These are phyloP conservation scores for Collybia nuda DNA, from an alignment of 768 basidiomycete genomes.

Conservation along the genomic window DNA sequence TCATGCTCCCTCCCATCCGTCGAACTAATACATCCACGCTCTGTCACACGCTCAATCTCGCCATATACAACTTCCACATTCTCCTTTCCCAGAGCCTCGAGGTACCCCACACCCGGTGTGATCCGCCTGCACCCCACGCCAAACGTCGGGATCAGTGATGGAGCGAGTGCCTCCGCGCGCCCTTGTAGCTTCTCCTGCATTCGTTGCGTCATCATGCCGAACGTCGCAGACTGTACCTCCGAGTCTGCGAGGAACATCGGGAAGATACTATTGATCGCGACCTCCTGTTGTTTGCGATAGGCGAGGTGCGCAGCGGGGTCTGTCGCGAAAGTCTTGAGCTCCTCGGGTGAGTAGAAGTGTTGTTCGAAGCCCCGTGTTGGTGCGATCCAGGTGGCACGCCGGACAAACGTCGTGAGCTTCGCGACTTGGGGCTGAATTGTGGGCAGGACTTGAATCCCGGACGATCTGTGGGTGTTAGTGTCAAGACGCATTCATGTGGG, in stretches of 20 bases:
- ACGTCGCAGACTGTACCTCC: constrained; percentile 27
- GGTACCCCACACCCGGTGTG: constrained; percentile 32
- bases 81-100: constrained; percentile 27
- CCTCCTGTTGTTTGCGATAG: constrained; percentile 43
- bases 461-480: constrained; percentile 21
- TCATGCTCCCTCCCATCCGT: constrained; percentile 27
- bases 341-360: constrained; percentile 36
- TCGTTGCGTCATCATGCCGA: constrained; percentile 21
- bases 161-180: constrained; percentile 41
- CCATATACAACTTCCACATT: constrained; percentile 31
- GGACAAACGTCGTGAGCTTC: constrained; percentile 33
- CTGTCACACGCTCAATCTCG: constrained; percentile 25
- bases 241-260: constrained; percentile 28
- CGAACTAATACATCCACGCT: constrained; percentile 22
- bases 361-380: constrained; percentile 23
- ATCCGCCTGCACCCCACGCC: constrained; percentile 32
- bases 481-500: not conserved
- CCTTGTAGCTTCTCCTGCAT: constrained; percentile 43
- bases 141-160: constrained; percentile 34
- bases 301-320: constrained; percentile 37
- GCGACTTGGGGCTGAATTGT: constrained; percentile 31
- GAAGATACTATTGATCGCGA: constrained; percentile 33
- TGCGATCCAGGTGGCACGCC: constrained; percentile 30
- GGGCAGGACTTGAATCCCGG: constrained; percentile 32
- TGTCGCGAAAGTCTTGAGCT: constrained; percentile 34